phyloP scores from a whole-genome alignment of 2,329 filamentous ascomycete species.

The Penicillium griseofulvum region DNA sequence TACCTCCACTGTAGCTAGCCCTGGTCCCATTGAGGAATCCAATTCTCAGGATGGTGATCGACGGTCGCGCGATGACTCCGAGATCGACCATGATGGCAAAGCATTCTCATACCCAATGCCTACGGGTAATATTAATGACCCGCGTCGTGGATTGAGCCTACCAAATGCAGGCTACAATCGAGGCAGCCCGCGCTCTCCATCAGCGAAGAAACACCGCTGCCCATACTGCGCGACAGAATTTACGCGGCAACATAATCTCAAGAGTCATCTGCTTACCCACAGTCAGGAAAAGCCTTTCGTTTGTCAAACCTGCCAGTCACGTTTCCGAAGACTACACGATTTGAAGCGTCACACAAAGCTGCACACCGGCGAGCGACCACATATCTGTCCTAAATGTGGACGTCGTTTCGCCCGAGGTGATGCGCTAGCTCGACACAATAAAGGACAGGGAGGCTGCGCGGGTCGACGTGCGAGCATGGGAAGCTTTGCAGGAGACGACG shows the following conservation, averaged over 20 bases:
- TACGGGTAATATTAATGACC: conserved; percentile 49
- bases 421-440: conserved; percentile 89
- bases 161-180: conserved; percentile 56
- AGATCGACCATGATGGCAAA: conserved; percentile 47
- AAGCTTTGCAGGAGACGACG: conserved; percentile 76
- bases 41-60: conserved; percentile 44
- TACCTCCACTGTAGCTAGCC: conserved; percentile 49
- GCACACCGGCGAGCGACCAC: conserved; percentile 92
- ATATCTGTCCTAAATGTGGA: conserved; percentile 92
- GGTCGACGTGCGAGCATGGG: conserved; percentile 84
- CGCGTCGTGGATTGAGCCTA: conserved; percentile 59
- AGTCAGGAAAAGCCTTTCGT: conserved; percentile 98
- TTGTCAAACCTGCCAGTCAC: conserved; percentile 87
- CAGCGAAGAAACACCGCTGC: conserved; percentile 89
- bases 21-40: conserved; percentile 47
- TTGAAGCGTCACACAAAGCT: conserved; percentile 94
- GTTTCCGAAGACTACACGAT: conserved; percentile 90
- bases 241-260: conserved; percentile 94
- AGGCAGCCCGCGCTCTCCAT: conserved; percentile 65
- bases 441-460: conserved; percentile 92
- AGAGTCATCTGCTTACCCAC: conserved; percentile 94
- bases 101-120: conserved; percentile 65
- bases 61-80: conserved; percentile 36
- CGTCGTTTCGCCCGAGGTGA: conserved; percentile 93
- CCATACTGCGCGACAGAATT: conserved; percentile 96